A percentile compares a stretch with the other conserved stretches of the same genome.
Evolutionary conservation across 208 protist species (phyloP).

Genomic region (Leishmania tarentolae): DNA sequence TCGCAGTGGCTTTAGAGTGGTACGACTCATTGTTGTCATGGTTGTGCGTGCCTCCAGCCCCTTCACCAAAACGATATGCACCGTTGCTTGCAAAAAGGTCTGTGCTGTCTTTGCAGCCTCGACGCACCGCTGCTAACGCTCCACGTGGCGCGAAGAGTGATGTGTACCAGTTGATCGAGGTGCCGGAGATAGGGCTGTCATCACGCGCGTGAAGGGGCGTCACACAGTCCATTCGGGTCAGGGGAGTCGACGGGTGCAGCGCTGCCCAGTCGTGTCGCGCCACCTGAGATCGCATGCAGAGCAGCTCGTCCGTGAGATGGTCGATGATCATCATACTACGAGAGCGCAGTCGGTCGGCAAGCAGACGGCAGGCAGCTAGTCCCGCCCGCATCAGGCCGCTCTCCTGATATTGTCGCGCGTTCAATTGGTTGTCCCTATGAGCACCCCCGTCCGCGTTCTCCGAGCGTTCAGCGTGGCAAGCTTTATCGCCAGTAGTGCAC

Average conservation of each 20-base stretch:
- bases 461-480: not conserved
- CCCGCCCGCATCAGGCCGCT: not conserved
- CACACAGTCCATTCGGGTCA: constrained; percentile 28
- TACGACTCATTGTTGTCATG: not conserved
- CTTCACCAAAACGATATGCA: not conserved
- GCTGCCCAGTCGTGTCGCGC: constrained; percentile 22
- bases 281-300: constrained; percentile 24
- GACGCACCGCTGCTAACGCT: not conserved
- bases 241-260: constrained; percentile 16
- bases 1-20: not conserved
- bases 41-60: not conserved
- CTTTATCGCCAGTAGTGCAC: not conserved
- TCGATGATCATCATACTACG: constrained; percentile 9
- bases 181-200: not conserved
- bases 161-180: not conserved
- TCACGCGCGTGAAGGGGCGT: not conserved
- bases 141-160: not conserved
- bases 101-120: not conserved
- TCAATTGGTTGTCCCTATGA: not conserved
- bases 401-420: not conserved
- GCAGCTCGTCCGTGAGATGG: constrained; percentile 28
- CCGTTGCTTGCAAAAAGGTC: not conserved
- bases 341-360: constrained; percentile 12
- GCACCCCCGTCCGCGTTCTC: not conserved
- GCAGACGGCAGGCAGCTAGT: constrained; percentile 12